Base-by-base conservation (phyloP, 345 rosid genomes). In the Bruguiera sexangula region DNA sequence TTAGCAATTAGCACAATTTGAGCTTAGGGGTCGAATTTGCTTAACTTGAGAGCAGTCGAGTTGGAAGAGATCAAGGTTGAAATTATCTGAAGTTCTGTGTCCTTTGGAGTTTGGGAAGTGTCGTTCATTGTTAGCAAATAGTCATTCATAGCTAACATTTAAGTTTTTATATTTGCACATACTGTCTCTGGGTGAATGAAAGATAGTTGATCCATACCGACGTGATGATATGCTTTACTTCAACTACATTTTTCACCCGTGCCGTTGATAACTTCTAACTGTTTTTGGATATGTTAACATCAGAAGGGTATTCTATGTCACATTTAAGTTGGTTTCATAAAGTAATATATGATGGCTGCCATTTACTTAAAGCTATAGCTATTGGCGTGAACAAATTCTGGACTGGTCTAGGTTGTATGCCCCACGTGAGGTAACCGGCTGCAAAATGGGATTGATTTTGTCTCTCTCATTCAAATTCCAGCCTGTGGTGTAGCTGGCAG, bases 401-500 rank as follows among this genome's bases (percentile, higher is more conserved):
- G 48, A 72, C 65, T 26, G 21, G n/a, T 48, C 60, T 26, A 24
- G 71, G 62, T 58, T 68, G 51, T 6, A 13, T 66, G 55, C 65
- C 20, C 37, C 27, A 19, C 46, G 22, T 16, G 36, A 26, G 50
- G 53, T 55, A 63, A 71, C 54, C 0, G 18, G 54, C 50, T 63
- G 24, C 15, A 19, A 43, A 68, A 34, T 58, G 24, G 58, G 54
- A 61, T 16, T 8, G 5, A 51, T 51, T 78, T 60, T 69, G 68
- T 64, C 26, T 9, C 39, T 62, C 57, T 66, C 65, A 7, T 76
- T 62, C 26, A 65, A 70, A 48, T 37, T 29, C 67, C 74, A 67
- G 3, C 75, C 43, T 32, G 62, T 75, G 68, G 36, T 57, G 8
- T 67, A 60, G 78, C 70, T 75, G 80, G 71, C 72, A 76, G 63